Evolutionary conservation across 257 asterid genomes (phyloP), one percentile per base, ranked within the genome.

Genomic region (Ophiorrhiza pumila): DNA sequence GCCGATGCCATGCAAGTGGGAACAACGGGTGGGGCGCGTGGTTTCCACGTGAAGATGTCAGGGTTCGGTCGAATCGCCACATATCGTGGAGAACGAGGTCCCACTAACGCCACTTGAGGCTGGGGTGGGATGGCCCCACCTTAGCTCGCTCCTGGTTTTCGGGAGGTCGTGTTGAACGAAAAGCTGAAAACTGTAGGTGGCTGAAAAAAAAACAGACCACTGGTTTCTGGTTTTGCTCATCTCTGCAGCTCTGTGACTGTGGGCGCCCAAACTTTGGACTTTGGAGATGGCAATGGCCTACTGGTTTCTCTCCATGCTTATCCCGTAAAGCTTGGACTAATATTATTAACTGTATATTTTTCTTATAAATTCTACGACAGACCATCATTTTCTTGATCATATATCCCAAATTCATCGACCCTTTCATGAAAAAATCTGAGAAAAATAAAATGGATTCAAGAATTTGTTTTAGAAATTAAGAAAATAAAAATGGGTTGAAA

Each of bases 51-150:
- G 96, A 65, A 7, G 0, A 1, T 80, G 91, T 85, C 92, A 90
- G 90, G 76, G 80, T 31, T 84, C 81, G 91, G 93, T 88, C 93
- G 95, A 88, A 90, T 90, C 87, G 91, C 95, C 95, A 83, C 93
- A 83, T 84, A 69, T 82, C 71, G 77, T 77, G 89, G 91, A 75
- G 79, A 50, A 60, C 60, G 57, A 18, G 71, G 66, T 25, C 78
- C 79, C 81, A 67, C 68, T 37, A 61, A 12, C 60, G 41, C 49
- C 68, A 47, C 5, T 49, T 74, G 31, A 27, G 71, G 2, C 74
- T 79, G 76, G 41, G 35, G 55, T 14, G 55, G 13, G n/a, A n/a
- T n/a, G n/a, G 17, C n/a, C 82, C 88, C 86, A 59, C 64, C 7
- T 27, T 52, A 31, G 63, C 23, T 79, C 55, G 64, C 88, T 90